Conservation (phyloP, 805 yeast genomes). For the Sugiyamaella smithiae region DNA sequence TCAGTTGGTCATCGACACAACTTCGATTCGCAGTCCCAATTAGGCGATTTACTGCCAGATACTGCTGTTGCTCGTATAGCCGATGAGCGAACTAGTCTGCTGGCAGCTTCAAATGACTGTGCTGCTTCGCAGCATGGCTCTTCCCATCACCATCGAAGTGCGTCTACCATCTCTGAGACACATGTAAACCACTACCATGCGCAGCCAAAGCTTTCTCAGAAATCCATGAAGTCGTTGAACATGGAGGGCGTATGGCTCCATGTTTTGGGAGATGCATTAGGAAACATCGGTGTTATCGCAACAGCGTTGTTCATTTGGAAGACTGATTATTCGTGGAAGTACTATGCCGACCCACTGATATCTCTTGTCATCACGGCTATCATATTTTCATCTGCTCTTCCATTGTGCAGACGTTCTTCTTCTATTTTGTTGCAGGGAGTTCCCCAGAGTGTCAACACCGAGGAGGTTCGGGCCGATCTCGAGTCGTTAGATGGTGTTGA, state of each 20-base stretch:
- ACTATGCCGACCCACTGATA: slow-evolving; percentile 78
- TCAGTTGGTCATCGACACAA: not conserved
- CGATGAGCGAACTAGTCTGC: slow-evolving; percentile 40
- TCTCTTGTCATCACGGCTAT: slow-evolving; percentile 83
- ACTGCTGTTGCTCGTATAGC: slow-evolving; percentile 42
- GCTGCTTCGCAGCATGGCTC: slow-evolving; percentile 4
- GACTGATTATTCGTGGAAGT: slow-evolving; percentile 85
- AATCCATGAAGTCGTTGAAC: slow-evolving; percentile 65
- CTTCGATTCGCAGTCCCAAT: slow-evolving; percentile 21
- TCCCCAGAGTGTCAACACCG: slow-evolving; percentile 78
- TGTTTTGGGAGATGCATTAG: slow-evolving; percentile 93
- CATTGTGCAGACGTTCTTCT: slow-evolving; percentile 81
- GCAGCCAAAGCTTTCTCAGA: slow-evolving; percentile 26
- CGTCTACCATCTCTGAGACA: slow-evolving; percentile 21
- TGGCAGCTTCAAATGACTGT: slow-evolving; percentile 16
- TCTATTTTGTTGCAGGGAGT: slow-evolving; percentile 90
- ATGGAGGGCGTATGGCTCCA: slow-evolving; percentile 97
- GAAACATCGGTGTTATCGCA: slow-evolving; percentile 87
- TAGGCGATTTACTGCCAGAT: slow-evolving; percentile 45
- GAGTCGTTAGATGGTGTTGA: slow-evolving; percentile 65
- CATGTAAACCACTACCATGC: slow-evolving; percentile 34
- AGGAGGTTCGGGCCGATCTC: slow-evolving; percentile 67
- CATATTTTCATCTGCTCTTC: slow-evolving; percentile 87
- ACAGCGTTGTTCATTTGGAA: slow-evolving; percentile 94
- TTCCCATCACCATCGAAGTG: slow-evolving; percentile 13